A percentile compares a stretch with the other conserved stretches of the same genome.
Conservation (phyloP, 2,329 filamentous ascomycete genomes). For the Westerdykella aurantiaca region DNA sequence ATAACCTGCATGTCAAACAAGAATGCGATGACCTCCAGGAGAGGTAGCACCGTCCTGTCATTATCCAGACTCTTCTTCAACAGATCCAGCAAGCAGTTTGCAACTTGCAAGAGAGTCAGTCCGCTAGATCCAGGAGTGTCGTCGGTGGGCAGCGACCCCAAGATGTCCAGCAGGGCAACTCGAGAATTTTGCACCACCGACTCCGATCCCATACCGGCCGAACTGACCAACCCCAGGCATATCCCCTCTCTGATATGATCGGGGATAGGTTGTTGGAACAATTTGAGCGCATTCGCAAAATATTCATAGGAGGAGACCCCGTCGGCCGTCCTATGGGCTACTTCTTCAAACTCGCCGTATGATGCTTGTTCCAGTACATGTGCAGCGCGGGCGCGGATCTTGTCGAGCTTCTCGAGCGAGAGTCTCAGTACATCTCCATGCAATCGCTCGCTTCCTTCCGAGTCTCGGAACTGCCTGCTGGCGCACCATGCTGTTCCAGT, state of each 20-base stretch:
- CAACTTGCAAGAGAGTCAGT: constrained; percentile 22
- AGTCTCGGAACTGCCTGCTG: constrained; percentile 11
- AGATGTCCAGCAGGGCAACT: constrained; percentile 52
- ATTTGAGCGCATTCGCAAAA: constrained; percentile 49
- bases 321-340: constrained; percentile 7
- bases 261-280: constrained; percentile 10
- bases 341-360: constrained; percentile 12
- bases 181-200: constrained; percentile 65
- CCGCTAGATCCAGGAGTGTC: neutral
- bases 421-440: constrained; percentile 55
- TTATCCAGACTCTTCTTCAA: constrained; percentile 37
- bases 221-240: constrained; percentile 63
- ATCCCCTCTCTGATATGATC: constrained; percentile 39
- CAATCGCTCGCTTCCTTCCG: constrained; percentile 16
- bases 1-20: constrained; percentile 49
- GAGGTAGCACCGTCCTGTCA: constrained; percentile 68
- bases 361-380: constrained; percentile 20
- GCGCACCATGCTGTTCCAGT: constrained; percentile 46
- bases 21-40: constrained; percentile 71
- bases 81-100: constrained; percentile 22
- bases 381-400: constrained; percentile 54
- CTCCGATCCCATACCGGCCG: constrained; percentile 72
- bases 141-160: constrained; percentile 23
- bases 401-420: constrained; percentile 83
- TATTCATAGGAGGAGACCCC: constrained; percentile 56